Conservation (phyloP, 139 green algal genomes). For the Micractinium sp. region DNA sequence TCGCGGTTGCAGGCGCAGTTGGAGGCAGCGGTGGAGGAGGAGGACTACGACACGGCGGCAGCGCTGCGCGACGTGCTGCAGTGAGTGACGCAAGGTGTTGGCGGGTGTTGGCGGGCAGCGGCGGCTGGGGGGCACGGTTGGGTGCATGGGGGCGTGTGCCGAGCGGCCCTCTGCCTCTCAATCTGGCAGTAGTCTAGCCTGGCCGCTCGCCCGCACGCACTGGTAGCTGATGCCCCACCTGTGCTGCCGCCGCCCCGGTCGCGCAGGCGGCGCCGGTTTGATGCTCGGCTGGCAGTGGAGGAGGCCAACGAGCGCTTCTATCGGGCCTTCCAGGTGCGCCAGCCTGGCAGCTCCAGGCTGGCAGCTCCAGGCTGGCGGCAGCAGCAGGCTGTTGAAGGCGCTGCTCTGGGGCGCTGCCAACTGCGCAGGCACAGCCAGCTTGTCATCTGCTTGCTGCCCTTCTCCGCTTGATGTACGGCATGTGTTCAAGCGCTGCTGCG, state of each 20-base stretch:
- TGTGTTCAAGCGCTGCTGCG: no score
- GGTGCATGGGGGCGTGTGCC: not conserved
- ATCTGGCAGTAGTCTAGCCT: not conserved
- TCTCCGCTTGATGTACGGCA: not conserved
- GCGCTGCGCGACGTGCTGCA: slow-evolving; percentile 61
- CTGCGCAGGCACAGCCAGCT: not conserved
- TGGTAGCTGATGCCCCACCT: not conserved
- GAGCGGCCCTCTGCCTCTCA: not conserved
- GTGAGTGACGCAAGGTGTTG: slow-evolving; percentile 20
- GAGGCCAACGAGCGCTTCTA: slow-evolving; percentile 89
- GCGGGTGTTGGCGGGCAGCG: not conserved
- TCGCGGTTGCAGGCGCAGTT: slow-evolving; percentile 36
- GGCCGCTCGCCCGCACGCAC: not conserved
- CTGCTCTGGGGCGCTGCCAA: not conserved
- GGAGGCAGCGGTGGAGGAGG: slow-evolving; percentile 55
- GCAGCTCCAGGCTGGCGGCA: not conserved
- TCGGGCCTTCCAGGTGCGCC: slow-evolving; percentile 64
- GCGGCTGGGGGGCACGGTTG: no score
- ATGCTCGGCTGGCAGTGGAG: slow-evolving; percentile 73
- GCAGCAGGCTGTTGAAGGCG: not conserved
- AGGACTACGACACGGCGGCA: slow-evolving; percentile 70
- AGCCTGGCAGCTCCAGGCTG: not conserved
- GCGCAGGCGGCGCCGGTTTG: slow-evolving; percentile 46
- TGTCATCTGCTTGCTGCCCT: not conserved
- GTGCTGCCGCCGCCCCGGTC: no score